Evolutionary conservation across 139 green algal genomes (phyloP), one percentile per base, ranked within the genome.

Genomic region (Chlorokybus atmophyticus): DNA sequence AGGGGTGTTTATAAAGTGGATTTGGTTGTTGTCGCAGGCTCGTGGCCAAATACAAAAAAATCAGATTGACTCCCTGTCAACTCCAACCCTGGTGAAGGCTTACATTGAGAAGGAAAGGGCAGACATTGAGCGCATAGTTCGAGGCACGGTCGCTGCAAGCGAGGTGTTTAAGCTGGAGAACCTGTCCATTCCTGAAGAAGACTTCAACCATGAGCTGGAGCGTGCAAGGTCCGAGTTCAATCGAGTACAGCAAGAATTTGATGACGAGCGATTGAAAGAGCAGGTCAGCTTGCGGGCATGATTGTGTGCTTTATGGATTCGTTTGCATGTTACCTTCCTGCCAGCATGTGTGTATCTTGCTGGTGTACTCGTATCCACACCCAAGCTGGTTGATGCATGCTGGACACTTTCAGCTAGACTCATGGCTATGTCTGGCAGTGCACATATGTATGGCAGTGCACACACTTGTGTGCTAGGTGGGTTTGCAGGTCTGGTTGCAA

Each of bases 151-250:
- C 1, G 60, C 60, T 19, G 60, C 60, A 29, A 10, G 26, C 5
- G 60, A 68, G 51, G 26, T 68, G 8, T 68, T 30, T 31, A 62
- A 50, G 10, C 7, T 54, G 2, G 60, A 68, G 28, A 40, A 27
- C 10, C 32, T 60, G 6, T 19, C 28, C 7, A 14, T 50, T 32
- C 31, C 10, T 7, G 44, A 67, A 4, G 59, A 60, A 40, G 59
- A 67, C 49, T n/a, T 67, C 49, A 25, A 59, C 4, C 25, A 26
- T 19, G 59, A 67, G 52, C 24, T 60, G 27, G 59, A 50, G 10
- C 54, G 23, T n/a, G 60, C 50, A 38, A 50, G 25, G 40, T 23
- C n/a, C 14, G 60, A 68, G 52, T 68, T 68, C 25, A 53, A 62
- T 32, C 30, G 51, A 10, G 52, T 44, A 23, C 27, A 54, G 10